phyloP scores from a whole-genome alignment of 2,329 filamentous ascomycete genomes.

The Talaromyces verruculosus region DNA sequence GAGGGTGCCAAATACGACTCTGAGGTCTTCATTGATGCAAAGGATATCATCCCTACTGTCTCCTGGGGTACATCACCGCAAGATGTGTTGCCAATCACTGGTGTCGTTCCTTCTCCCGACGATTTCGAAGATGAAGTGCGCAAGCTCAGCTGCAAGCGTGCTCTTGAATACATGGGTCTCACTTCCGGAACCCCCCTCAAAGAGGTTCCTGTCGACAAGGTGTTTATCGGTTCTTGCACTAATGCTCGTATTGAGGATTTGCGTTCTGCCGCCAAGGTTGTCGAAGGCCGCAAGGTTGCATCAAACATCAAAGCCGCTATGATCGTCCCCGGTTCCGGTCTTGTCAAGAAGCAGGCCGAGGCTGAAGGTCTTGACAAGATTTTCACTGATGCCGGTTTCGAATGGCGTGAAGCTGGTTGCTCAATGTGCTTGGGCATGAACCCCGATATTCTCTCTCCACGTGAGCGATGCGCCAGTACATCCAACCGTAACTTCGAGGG shows the following conservation, averaged over 20 bases:
- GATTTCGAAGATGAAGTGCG: constrained; percentile 78
- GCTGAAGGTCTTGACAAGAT: constrained; percentile 89
- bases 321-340: constrained; percentile 92
- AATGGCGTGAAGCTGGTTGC: constrained; percentile 97
- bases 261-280: constrained; percentile 78
- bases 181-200: constrained; percentile 83
- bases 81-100: constrained; percentile 92
- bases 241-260: constrained; percentile 97
- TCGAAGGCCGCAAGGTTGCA: constrained; percentile 84
- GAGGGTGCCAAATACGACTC: constrained; percentile 85
- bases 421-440: constrained; percentile 99
- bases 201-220: constrained; percentile 89
- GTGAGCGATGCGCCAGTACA: constrained; percentile 91
- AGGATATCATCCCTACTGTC: constrained; percentile 89
- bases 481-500: constrained; percentile 98
- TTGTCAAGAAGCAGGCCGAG: constrained; percentile 91
- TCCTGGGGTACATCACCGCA: constrained; percentile 98
- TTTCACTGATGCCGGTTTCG: constrained; percentile 87
- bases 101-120: constrained; percentile 83
- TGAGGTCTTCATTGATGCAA: constrained; percentile 84
- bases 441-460: constrained; percentile 88
- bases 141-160: constrained; percentile 74
- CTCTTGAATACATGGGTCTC: constrained; percentile 95
- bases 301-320: constrained; percentile 88
- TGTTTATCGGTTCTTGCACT: constrained; percentile 97